Evolutionary conservation across 495 filamentous ascomycete genomes (phyloP), one percentile per base, ranked within the genome.

Genomic region (Geoglossum glabrum): DNA sequence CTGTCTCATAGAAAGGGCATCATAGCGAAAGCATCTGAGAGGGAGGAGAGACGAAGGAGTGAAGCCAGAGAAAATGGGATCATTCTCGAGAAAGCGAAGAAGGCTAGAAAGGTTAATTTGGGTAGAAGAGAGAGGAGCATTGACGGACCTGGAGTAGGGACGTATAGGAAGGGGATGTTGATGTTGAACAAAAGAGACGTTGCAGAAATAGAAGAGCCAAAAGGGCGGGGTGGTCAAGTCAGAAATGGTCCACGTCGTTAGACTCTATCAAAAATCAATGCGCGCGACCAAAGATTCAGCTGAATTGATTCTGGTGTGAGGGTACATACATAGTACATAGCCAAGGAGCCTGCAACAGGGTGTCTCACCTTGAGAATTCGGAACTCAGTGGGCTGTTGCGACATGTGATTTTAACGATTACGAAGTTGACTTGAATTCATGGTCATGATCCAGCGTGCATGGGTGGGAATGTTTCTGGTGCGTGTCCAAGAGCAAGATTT

Each of bases 41-140:
- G 77, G 57, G 90, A 97, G 64, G 74, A 77, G 1, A 84, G 73
- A 65, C 71, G 92, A 34, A 71, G 92, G 31, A 73, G 69, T 30
- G 86, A 94, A 63, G 92, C 92, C 7, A 79, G 76, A 62, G 89
- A 96, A 70, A 93, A 89, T 61, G 92, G 92, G 7, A 83, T 97
- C 59, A 79, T 97, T 57, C 73, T 98, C 1, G 92, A 97, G 72
- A 81, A 79, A 60, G 76, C 75, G 21, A 71, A 67, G 33, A 71
- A 69, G 7, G 64, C 60, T 15, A 69, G 51, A 50, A 67, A 55
- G 45, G 65, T 66, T 47, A 60, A 71, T 40, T 5, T 45, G 23
- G 38, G 36, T 15, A 75, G 69, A 59, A 74, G 78, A 58, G 79
- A 88, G 51, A 75, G 79, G 63, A 80, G 80, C 3, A 77, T 95